These are phyloP conservation scores for Ogataea pini DNA, from an alignment of 805 yeast genomes.

Conservation along the genomic window DNA sequence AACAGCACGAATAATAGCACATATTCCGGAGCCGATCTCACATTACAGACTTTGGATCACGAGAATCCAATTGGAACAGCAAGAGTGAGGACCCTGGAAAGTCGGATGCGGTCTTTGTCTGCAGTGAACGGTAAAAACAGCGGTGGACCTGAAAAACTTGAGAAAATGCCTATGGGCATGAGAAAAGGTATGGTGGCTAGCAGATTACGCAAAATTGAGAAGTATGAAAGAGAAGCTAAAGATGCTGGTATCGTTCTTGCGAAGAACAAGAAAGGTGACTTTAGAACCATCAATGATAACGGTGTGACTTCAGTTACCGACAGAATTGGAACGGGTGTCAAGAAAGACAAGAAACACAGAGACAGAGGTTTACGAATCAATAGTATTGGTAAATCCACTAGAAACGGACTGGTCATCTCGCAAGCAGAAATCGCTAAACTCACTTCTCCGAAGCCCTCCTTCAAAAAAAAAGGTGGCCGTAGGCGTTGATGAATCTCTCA, in stretches of 20 bases:
- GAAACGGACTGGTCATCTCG: constrained; percentile 75
- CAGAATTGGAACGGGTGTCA: constrained; percentile 50
- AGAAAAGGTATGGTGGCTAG: constrained; percentile 79
- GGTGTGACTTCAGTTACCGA: constrained; percentile 53
- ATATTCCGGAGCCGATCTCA: constrained; percentile 67
- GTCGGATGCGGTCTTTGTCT: constrained; percentile 54
- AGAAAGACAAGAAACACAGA: constrained; percentile 44
- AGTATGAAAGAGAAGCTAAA: constrained; percentile 73
- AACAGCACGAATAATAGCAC: constrained; percentile 33
- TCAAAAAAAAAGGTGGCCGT: constrained; percentile 17
- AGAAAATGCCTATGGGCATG: constrained; percentile 86
- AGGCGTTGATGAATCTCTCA: constrained; percentile 4
- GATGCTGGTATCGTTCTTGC: constrained; percentile 92
- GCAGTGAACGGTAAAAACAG: constrained; percentile 43
- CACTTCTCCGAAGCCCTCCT: constrained; percentile 25
- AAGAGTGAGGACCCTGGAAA: constrained; percentile 60
- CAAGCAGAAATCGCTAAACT: constrained; percentile 62
- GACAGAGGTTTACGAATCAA: constrained; percentile 80
- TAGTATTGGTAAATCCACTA: constrained; percentile 73
- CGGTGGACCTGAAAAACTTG: constrained; percentile 41
- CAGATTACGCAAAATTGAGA: constrained; percentile 50
- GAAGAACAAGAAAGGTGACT: constrained; percentile 63
- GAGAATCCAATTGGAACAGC: constrained; percentile 71
- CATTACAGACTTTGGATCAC: constrained; percentile 59
- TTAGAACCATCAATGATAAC: constrained; percentile 56